Base-by-base conservation (phyloP, 2,329 filamentous ascomycete species). In the Ophiocordyceps polyrhachis-furcata region DNA sequence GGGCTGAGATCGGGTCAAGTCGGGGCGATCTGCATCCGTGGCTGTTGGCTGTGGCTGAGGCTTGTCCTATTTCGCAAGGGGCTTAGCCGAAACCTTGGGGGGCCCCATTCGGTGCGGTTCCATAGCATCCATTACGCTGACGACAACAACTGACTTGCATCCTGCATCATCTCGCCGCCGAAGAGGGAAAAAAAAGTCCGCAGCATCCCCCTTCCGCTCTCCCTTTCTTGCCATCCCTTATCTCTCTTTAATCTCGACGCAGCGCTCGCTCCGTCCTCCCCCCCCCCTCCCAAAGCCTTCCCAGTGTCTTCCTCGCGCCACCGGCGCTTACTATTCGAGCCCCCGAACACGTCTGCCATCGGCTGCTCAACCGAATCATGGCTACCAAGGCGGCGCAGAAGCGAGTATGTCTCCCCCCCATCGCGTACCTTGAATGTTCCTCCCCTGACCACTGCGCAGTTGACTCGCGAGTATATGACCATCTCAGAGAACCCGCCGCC, bases 401-500 rank as follows among this genome's bases (percentile, higher is more conserved):
- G 65, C 74, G 81, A 58, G 79, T 79, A 66, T 53, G 74, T 60
- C 25, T 11, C 17, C 8, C 25, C 13, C 19, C 5, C 15, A 20
- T 5, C 23, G 28, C 11, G 13, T 23, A 13, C 4, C 14, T 8
- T 19, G 5, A n/a, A 11, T 25, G 12, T 6, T 28, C 25, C 25
- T 11, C 8, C 6, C 9, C 58, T 62, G 48, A 58, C 45, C 9
- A 46, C 40, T 20, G 12, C 45, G 44, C 51, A 75, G 72, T 69
- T 76, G 59, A 74, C 74, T 52, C 71, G 72, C 61, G 74, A 77
- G 56, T 78, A 73, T 64, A 77, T 76, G 59, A 65, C 68, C 49
- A 77, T 78, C 52, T 68, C 70, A 15, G 69, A 75, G 54, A 89
- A 87, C 55, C 87, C 88, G 12, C 86, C 87, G 32, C 86, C 87